Conservation (phyloP, 345 rosid genomes). For the Brassica napus region Da-Ae NC_063436.1:2583001-2583500, state of each 20-base stretch:
- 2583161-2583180: conserved; percentile 63
- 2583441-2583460: conserved; percentile 35
- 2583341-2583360: conserved; percentile 16
- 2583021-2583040: conserved; percentile 55
- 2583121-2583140: conserved; percentile 68
- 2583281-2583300: conserved; percentile 47
- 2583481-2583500: conserved; percentile 20
- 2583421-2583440: conserved; percentile 29
- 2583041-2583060: conserved; percentile 57
- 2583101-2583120: conserved; percentile 56
- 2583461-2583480: conserved; percentile 40
- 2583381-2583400: conserved; percentile 36
- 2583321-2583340: background rate
- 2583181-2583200: conserved; percentile 86
- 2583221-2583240: conserved; percentile 57
- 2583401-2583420: conserved; percentile 26
- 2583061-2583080: conserved; percentile 86
- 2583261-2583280: conserved; percentile 44
- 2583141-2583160: conserved; percentile 61
- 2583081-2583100: conserved; percentile 55
- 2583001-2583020: conserved; percentile 63
- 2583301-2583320: conserved; percentile 12
- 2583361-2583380: conserved; percentile 29
- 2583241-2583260: conserved; percentile 43
- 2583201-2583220: conserved; percentile 62